Evolutionary conservation across 305 asterid genomes (phyloP).

Genomic region (Rubia tinctorum): DNA sequence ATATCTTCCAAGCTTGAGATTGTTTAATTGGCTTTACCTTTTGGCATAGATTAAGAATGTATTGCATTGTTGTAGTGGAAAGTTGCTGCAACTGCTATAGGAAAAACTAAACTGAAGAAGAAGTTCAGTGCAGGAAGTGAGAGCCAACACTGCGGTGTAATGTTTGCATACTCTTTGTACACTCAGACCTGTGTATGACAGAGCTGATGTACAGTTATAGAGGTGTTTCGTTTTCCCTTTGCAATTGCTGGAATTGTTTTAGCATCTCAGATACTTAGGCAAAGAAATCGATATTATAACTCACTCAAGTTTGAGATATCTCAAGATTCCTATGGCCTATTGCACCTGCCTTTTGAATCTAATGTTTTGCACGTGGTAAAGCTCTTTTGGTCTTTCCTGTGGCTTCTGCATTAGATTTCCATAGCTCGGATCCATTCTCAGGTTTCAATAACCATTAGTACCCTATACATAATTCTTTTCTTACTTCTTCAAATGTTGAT

Average conservation of each 20-base stretch:
- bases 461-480: too few species aligned
- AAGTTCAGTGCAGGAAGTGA: conserved; percentile 79
- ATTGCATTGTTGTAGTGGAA: conserved; percentile 44
- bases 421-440: too few species aligned
- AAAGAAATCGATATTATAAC: background rate
- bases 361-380: too few species aligned
- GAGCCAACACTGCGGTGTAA: conserved; percentile 91
- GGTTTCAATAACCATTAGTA: too few species aligned
- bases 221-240: background rate
- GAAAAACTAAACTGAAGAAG: conserved; percentile 70
- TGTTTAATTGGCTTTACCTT: background rate
- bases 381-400: too few species aligned
- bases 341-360: too few species aligned
- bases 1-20: background rate
- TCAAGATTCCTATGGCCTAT: too few species aligned
- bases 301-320: too few species aligned
- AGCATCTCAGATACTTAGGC: background rate
- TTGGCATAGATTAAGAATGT: background rate
- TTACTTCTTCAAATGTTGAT: too few species aligned
- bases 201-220: background rate
- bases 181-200: conserved; percentile 33
- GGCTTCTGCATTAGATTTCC: too few species aligned
- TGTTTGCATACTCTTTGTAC: conserved; percentile 94
- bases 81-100: conserved; percentile 88
- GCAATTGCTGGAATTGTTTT: background rate